Percentiles rank a stretch among this genome's conserved stretches.
Conservation (phyloP, 2,329 filamentous ascomycete species). For the Myotisia sp. region DNA sequence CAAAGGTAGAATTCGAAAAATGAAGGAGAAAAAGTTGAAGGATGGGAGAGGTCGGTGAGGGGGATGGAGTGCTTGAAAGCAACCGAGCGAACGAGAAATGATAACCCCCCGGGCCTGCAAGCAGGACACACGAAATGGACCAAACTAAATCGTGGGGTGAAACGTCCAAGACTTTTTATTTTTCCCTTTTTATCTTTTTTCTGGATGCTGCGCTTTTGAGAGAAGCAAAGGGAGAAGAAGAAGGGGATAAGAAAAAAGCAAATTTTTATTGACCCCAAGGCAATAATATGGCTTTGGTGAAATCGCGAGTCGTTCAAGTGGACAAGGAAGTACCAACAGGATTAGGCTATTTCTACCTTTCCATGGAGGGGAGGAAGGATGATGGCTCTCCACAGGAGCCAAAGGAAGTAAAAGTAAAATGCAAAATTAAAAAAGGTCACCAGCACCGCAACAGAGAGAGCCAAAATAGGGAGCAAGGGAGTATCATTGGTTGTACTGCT, state of each 20-base stretch:
- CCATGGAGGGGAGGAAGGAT: background rate
- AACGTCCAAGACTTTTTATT: constrained; percentile 17
- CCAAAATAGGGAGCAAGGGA: constrained; percentile 1
- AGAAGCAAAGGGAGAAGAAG: constrained; percentile 3
- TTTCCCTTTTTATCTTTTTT: constrained; percentile 2
- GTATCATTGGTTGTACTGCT: constrained; percentile 2
- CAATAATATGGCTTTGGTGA: constrained; percentile 1
- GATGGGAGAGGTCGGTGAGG: constrained; percentile 6
- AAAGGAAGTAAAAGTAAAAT: constrained; percentile 1
- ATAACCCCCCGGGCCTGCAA: constrained; percentile 11
- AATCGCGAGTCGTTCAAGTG: constrained; percentile 1
- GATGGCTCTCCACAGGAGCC: constrained; percentile 2
- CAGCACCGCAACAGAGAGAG: constrained; percentile 2
- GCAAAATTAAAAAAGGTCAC: background rate
- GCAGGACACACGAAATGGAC: constrained; percentile 16
- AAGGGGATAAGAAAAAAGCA: constrained; percentile 3
- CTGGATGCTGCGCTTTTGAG: background rate
- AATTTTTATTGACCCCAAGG: constrained; percentile 1
- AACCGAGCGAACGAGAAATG: constrained; percentile 10
- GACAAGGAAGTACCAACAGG: background rate
- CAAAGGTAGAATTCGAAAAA: constrained; percentile 7
- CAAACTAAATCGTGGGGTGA: constrained; percentile 26
- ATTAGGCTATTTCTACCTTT: constrained; percentile 5
- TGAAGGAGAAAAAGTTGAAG: constrained; percentile 6
- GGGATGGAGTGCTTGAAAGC: constrained; percentile 8